These are phyloP conservation scores for Macrophomina pseudophaseolina DNA, from an alignment of 2,329 filamentous ascomycete genomes.

Conservation along the genomic window DNA sequence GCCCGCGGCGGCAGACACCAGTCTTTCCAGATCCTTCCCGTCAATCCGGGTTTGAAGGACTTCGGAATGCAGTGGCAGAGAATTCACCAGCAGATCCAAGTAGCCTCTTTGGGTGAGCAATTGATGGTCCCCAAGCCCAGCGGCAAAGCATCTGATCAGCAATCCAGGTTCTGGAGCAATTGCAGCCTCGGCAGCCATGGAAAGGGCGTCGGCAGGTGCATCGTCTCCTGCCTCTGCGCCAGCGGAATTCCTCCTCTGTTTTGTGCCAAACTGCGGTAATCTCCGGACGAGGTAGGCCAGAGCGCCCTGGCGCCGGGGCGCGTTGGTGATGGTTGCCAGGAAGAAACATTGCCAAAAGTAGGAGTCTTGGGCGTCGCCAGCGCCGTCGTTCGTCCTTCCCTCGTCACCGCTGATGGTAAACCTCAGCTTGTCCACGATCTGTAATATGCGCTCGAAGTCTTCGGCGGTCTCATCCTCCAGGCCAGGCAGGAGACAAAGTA, in stretches of 20 bases:
- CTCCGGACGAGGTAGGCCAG: conserved; percentile 82
- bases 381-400: conserved; percentile 53
- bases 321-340: conserved; percentile 86
- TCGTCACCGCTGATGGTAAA: conserved; percentile 57
- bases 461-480: conserved; percentile 96
- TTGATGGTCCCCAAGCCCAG: conserved; percentile 85
- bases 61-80: conserved; percentile 81
- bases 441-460: conserved; percentile 88
- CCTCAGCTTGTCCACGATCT: conserved; percentile 76
- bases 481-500: conserved; percentile 86
- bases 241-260: conserved; percentile 25
- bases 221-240: conserved; percentile 25
- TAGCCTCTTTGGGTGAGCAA: conserved; percentile 92
- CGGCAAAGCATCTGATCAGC: conserved; percentile 87
- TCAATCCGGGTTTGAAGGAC: conserved; percentile 79
- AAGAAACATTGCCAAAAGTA: conserved; percentile 99
- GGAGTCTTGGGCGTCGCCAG: conserved; percentile 64
- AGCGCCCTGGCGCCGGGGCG: conserved; percentile 81
- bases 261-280: conserved; percentile 68
- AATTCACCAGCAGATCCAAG: conserved; percentile 87
- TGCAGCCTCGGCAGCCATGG: conserved; percentile 66
- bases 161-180: conserved; percentile 90
- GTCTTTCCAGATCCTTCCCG: conserved; percentile 75
- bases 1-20: conserved; percentile 81
- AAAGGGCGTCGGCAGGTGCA: conserved; percentile 40